These are phyloP conservation scores for Ophiostoma quercus DNA, from an alignment of 2,329 filamentous ascomycete species.

Conservation along the genomic window DNA sequence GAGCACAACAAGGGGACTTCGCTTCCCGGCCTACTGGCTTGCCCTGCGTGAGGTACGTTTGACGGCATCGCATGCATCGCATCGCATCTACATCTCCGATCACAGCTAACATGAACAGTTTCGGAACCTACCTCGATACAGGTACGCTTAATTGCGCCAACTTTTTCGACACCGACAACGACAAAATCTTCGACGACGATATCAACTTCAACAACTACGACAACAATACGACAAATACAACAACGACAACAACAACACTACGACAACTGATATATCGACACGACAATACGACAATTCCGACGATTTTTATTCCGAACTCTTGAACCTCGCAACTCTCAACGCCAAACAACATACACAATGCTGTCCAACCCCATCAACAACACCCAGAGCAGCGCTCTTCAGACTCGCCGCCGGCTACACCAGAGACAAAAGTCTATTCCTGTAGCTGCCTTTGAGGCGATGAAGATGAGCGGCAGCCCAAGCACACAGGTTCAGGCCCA, in stretches of 20 bases:
- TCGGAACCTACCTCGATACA: constrained; percentile 35
- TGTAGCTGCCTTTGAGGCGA: constrained; percentile 63
- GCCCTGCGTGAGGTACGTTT: constrained; percentile 71
- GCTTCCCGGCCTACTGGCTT: constrained; percentile 71
- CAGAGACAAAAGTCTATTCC: constrained; percentile 85
- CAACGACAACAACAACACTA: constrained; percentile 19
- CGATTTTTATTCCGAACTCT: constrained; percentile 31
- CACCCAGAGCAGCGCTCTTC: constrained; percentile 49
- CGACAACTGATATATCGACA: constrained; percentile 19
- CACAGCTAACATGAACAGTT: constrained; percentile 28
- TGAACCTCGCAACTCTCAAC: constrained; percentile 25
- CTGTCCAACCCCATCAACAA: constrained; percentile 49
- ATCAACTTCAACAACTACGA: constrained; percentile 20
- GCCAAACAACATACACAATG: constrained; percentile 30
- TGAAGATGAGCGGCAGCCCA: constrained; percentile 55
- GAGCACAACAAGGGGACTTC: constrained; percentile 42
- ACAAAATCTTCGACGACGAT: constrained; percentile 22
- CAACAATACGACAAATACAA: constrained; percentile 19
- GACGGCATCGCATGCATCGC: neutral
- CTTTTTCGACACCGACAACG: constrained; percentile 36
- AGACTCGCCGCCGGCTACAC: constrained; percentile 69
- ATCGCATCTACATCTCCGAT: neutral
- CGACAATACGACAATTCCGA: constrained; percentile 21
- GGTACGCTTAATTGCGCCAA: constrained; percentile 48
- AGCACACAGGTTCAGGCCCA: constrained; percentile 32